Evolutionary conservation across 768 basidiomycete genomes (phyloP).

Genomic region (Melanogaster broomeanus): DNA sequence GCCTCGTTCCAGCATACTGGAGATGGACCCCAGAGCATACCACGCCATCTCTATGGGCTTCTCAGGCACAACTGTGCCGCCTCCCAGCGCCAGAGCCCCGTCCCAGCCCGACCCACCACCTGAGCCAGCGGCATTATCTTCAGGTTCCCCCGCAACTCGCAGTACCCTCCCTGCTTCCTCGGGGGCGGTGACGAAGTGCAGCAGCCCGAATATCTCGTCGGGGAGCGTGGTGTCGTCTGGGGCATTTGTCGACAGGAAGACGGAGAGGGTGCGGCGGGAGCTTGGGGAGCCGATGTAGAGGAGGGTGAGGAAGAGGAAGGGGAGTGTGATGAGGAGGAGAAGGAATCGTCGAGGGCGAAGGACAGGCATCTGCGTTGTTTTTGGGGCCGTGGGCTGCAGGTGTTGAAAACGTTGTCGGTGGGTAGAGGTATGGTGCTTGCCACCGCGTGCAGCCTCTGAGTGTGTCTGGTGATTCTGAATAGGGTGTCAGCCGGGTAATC

Average conservation of each 20-base stretch:
- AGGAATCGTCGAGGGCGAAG: constrained; percentile 48
- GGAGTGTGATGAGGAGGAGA: constrained; percentile 39
- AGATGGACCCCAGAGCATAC: constrained; percentile 49
- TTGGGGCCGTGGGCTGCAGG: too few species aligned
- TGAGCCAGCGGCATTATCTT: constrained; percentile 14
- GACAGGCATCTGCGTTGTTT: constrained; percentile 11
- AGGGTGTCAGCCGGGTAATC: too few species aligned
- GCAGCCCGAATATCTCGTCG: constrained; percentile 70
- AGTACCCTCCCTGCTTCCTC: constrained; percentile 22
- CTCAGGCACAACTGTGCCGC: constrained; percentile 46
- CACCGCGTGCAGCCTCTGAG: too few species aligned
- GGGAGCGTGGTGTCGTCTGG: constrained; percentile 38
- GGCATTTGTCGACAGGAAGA: constrained; percentile 40
- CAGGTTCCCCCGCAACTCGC: background rate
- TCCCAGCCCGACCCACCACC: constrained; percentile 29
- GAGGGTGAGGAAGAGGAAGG: constrained; percentile 38
- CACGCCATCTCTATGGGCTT: constrained; percentile 50
- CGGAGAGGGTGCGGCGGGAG: constrained; percentile 33
- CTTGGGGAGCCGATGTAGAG: constrained; percentile 41
- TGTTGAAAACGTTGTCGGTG: too few species aligned
- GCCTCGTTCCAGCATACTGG: background rate
- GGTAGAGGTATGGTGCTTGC: too few species aligned
- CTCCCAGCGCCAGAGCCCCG: constrained; percentile 38
- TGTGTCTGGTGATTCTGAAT: too few species aligned
- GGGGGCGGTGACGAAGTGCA: constrained; percentile 59